Evolutionary conservation across 345 rosid species (phyloP).

Genomic region (Conringia planisiliqua): DNA sequence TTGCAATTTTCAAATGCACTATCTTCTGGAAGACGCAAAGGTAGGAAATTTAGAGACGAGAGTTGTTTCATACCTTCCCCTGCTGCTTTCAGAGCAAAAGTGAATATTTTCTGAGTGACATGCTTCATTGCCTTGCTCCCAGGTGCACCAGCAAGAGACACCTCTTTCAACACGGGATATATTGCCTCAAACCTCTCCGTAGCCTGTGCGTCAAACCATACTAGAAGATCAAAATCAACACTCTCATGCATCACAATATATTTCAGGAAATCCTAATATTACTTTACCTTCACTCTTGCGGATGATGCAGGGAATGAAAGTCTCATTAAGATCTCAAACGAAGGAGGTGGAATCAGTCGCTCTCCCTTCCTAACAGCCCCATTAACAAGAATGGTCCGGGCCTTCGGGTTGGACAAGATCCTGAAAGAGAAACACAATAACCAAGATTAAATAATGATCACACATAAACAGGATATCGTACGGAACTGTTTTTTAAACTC

Average conservation of each 20-base stretch:
- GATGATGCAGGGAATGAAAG: conserved; percentile 61
- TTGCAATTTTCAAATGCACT: neutral
- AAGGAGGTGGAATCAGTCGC: conserved; percentile 65
- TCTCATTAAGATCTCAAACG: conserved; percentile 53
- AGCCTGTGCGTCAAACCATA: conserved; percentile 43
- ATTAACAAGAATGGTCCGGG: conserved; percentile 54
- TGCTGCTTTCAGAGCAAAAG: conserved; percentile 46
- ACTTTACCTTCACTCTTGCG: conserved; percentile 60
- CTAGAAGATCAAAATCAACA: neutral
- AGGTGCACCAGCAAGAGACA: conserved; percentile 62
- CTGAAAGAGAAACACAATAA: conserved; percentile 26
- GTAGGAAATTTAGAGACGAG: neutral
- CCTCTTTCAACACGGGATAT: conserved; percentile 59
- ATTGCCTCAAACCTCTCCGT: conserved; percentile 75
- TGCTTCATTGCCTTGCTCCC: conserved; percentile 86
- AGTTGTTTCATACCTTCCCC: conserved; percentile 51
- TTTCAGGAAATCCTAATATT: conserved; percentile 2
- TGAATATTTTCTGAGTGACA: conserved; percentile 55
- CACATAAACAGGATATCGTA: neutral
- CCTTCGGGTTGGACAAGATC: conserved; percentile 60
- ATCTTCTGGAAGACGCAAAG: neutral
- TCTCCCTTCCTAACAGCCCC: conserved; percentile 80
- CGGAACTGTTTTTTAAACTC: neutral
- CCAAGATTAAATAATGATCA: conserved; percentile 3
- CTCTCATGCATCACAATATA: neutral